Conservation (phyloP, 306 rosid species). For the Benincasa hispida region DNA sequence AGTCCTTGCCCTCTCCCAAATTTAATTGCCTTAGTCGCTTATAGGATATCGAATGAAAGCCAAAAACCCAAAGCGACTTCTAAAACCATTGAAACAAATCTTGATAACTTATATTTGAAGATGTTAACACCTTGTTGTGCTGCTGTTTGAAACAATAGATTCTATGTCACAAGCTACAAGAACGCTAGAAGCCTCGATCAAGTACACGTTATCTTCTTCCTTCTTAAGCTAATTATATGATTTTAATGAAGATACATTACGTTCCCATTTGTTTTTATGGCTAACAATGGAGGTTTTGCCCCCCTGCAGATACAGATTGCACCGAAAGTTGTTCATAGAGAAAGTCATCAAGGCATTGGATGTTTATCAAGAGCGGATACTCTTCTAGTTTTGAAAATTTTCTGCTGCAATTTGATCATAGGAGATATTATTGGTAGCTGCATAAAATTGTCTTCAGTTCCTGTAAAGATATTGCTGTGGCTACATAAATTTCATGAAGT, state of each 20-base stretch:
- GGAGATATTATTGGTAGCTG: neutral
- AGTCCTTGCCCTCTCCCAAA: neutral
- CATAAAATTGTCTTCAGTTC: neutral
- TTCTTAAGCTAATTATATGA: neutral
- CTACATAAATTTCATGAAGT: neutral
- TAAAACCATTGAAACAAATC: neutral
- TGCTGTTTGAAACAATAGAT: neutral
- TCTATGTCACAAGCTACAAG: neutral
- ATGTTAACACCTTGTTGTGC: neutral
- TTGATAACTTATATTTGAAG: neutral
- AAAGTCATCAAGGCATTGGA: slow-evolving; percentile 65
- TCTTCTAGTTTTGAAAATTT: slow-evolving; percentile 29
- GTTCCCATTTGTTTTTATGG: neutral
- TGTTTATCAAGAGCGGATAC: slow-evolving; percentile 58
- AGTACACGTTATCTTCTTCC: neutral
- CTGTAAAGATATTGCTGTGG: neutral
- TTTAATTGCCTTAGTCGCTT: neutral
- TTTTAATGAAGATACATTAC: neutral
- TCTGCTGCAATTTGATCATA: neutral
- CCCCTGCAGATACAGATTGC: slow-evolving; percentile 68
- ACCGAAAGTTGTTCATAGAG: slow-evolving; percentile 56
- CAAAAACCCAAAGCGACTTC: neutral
- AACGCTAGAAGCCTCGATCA: neutral
- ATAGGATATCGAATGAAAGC: slow-evolving; percentile 10
- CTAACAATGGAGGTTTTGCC: neutral